Percentiles rank a stretch among this genome's conserved stretches.
These are phyloP conservation scores for Bigelowiella natans DNA, from an alignment of 78 protist species.

Conservation along the genomic window DNA sequence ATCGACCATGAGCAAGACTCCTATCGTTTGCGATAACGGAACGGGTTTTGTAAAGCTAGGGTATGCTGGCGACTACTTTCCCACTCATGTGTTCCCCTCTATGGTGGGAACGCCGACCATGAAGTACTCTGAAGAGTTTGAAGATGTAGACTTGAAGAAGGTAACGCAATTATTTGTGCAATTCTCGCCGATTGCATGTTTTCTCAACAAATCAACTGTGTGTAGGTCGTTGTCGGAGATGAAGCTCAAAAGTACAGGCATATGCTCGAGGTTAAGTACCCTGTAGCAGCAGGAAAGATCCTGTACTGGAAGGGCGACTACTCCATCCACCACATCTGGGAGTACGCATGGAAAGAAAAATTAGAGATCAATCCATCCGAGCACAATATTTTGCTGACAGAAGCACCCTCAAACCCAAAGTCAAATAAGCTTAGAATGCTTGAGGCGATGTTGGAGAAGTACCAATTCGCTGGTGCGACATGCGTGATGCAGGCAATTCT, in stretches of 20 bases:
- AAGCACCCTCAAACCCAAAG: slow-evolving; percentile 90
- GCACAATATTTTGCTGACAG: slow-evolving; percentile 84
- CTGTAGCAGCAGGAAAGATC: slow-evolving; percentile 92
- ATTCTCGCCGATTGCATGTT: background rate
- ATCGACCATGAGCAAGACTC: slow-evolving; percentile 34
- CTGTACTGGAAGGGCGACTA: slow-evolving; percentile 78
- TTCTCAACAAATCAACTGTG: too few relatives aligned
- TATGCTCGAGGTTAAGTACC: slow-evolving; percentile 74
- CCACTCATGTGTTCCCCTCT: slow-evolving; percentile 84
- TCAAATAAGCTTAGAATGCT: slow-evolving; percentile 61
- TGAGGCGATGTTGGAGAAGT: slow-evolving; percentile 88
- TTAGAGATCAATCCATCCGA: slow-evolving; percentile 71
- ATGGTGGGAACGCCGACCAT: slow-evolving; percentile 95
- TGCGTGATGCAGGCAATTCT: slow-evolving; percentile 90
- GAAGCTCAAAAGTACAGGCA: slow-evolving; percentile 67
- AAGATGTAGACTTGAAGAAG: slow-evolving; percentile 31
- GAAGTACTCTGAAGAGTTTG: slow-evolving; percentile 73
- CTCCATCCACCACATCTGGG: slow-evolving; percentile 53
- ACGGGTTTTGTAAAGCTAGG: slow-evolving; percentile 97
- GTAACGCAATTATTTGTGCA: background rate
- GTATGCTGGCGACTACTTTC: slow-evolving; percentile 93
- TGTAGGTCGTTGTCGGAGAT: slow-evolving; percentile 98
- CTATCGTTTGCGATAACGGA: slow-evolving; percentile 90
- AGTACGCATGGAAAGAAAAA: slow-evolving; percentile 79
- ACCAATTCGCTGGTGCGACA: slow-evolving; percentile 71